A percentile compares a stretch with the other conserved stretches of the same genome.
phyloP scores from a whole-genome alignment of 495 filamentous ascomycete species.

The Letharia lupina region DNA sequence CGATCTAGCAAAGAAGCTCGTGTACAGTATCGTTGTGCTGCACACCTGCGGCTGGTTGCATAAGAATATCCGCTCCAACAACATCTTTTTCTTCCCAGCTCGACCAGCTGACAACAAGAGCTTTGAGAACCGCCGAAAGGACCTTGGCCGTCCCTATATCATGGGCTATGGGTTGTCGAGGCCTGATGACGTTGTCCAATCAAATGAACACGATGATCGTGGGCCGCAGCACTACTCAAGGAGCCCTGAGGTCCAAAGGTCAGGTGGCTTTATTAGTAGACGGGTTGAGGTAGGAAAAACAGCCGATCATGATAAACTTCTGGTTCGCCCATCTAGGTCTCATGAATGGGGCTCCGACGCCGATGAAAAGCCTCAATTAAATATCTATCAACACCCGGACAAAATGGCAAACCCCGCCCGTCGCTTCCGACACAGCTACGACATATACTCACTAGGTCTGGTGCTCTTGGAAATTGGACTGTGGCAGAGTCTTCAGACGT shows the following conservation, averaged over 20 bases:
- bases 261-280: neutral
- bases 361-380: neutral
- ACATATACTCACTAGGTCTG: neutral
- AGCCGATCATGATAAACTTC: too few relatives aligned
- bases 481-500: constrained; percentile 1
- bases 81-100: neutral
- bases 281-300: too few relatives aligned
- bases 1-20: neutral
- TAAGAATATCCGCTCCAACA: neutral
- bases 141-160: neutral
- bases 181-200: neutral
- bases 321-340: too few relatives aligned
- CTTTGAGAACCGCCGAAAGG: neutral
- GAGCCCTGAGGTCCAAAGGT: neutral
- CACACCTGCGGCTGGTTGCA: constrained; percentile 2
- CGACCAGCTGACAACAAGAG: neutral
- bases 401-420: neutral
- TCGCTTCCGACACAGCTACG: constrained; percentile 1
- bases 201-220: neutral
- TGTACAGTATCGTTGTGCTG: neutral
- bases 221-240: neutral
- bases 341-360: too few relatives aligned
- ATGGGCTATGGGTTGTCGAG: constrained; percentile 4
- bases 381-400: neutral
- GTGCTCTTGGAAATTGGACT: neutral